A percentile compares a stretch with the other conserved stretches of the same genome.
Evolutionary conservation across 2,329 filamentous ascomycete genomes (phyloP).

Genomic region (Waltergamsia citrina): DNA sequence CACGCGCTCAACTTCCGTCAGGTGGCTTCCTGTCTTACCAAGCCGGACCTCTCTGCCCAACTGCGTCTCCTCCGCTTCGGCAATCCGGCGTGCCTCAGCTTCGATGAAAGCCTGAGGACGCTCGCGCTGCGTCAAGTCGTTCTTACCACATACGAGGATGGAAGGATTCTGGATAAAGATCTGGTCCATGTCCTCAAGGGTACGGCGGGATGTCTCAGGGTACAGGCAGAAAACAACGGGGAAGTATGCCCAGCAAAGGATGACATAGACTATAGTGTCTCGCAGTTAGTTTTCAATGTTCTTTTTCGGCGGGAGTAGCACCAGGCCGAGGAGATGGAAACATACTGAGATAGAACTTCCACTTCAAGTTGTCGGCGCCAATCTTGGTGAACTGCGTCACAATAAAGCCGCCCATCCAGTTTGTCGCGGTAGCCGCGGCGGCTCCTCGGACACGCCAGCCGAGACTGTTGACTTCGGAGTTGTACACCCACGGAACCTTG

Average conservation of each 20-base stretch:
- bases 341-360: conserved; percentile 32
- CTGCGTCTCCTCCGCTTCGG: conserved; percentile 7
- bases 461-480: conserved; percentile 29
- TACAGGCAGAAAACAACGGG: conserved; percentile 37
- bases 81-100: conserved; percentile 20
- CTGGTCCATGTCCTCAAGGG: conserved; percentile 38
- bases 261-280: conserved; percentile 18
- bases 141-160: conserved; percentile 21
- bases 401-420: conserved; percentile 32
- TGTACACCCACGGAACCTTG: conserved; percentile 30
- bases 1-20: neutral
- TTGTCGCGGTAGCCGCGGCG: conserved; percentile 31
- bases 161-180: conserved; percentile 22
- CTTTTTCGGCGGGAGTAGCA: too few species aligned
- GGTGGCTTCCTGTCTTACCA: conserved; percentile 1
- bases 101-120: conserved; percentile 23
- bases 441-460: conserved; percentile 30
- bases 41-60: neutral
- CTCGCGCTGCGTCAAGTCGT: conserved; percentile 21
- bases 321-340: conserved; percentile 5
- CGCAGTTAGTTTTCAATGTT: too few species aligned
- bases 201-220: conserved; percentile 34
- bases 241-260: conserved; percentile 22
- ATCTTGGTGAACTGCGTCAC: conserved; percentile 34
- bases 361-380: conserved; percentile 27